These are phyloP conservation scores for Penicillium crystallinum DNA, from an alignment of 495 filamentous ascomycete genomes.

Conservation along the genomic window DNA sequence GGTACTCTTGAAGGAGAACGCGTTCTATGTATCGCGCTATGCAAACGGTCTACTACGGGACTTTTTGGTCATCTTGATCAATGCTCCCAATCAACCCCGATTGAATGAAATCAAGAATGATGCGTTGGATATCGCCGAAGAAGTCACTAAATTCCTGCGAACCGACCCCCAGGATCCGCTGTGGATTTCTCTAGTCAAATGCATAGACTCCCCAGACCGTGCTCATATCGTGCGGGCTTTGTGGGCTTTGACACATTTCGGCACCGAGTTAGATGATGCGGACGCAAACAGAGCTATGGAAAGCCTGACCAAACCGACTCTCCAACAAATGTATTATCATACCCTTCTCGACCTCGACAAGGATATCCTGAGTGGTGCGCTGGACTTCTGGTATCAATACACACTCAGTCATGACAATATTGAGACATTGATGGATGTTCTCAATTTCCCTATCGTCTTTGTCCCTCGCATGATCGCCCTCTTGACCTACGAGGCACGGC, in stretches of 20 bases:
- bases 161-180: conserved; percentile 69
- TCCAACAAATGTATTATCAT: conserved; percentile 71
- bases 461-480: conserved; percentile 73
- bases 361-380: conserved; percentile 75
- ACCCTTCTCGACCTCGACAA: conserved; percentile 80
- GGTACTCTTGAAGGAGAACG: conserved; percentile 85
- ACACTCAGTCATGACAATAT: conserved; percentile 84
- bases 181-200: conserved; percentile 67
- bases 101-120: conserved; percentile 86
- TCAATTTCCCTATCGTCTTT: conserved; percentile 59
- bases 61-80: conserved; percentile 73
- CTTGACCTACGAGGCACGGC: conserved; percentile 58
- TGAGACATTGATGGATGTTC: conserved; percentile 55
- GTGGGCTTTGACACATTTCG: conserved; percentile 79
- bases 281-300: conserved; percentile 61
- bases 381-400: conserved; percentile 96
- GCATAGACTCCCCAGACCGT: conserved; percentile 69
- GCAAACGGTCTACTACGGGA: conserved; percentile 64
- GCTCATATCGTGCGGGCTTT: conserved; percentile 82
- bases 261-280: conserved; percentile 71
- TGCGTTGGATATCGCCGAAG: conserved; percentile 87
- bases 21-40: conserved; percentile 68
- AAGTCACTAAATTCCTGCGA: conserved; percentile 72
- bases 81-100: conserved; percentile 67
- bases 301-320: conserved; percentile 56